Percentiles rank a stretch among this genome's conserved stretches.
Conservation (phyloP, 306 rosid species). For the Erythrophleum fordii region DNA sequence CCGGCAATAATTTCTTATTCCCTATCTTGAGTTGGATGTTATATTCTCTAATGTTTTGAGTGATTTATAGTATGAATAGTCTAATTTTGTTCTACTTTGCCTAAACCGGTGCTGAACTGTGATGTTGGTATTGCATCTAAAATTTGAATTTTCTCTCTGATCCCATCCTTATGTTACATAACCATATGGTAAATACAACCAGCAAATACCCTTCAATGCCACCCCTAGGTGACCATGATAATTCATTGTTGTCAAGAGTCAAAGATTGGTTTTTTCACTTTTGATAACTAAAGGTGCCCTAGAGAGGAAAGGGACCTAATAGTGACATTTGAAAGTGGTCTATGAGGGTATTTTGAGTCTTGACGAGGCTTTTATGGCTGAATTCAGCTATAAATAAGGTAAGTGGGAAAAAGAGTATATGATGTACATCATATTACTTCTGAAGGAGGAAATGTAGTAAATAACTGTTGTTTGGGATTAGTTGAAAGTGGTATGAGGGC, state of each 20-base stretch:
- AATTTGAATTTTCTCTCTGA: neutral
- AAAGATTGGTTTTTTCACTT: neutral
- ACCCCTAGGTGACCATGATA: neutral
- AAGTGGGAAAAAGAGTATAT: neutral
- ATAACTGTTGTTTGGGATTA: neutral
- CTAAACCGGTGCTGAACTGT: neutral
- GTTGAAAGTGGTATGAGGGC: constrained; percentile 9
- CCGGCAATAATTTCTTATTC: constrained; percentile 16
- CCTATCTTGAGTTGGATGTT: constrained; percentile 24
- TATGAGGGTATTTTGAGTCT: neutral
- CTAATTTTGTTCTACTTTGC: constrained; percentile 21
- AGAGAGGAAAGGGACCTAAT: neutral
- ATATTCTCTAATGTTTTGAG: neutral
- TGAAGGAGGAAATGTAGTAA: constrained; percentile 2
- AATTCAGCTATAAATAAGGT: neutral
- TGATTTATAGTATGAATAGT: constrained; percentile 6
- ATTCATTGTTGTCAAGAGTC: neutral
- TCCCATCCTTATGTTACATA: constrained; percentile 5
- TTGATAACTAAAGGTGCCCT: neutral
- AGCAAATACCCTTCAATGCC: neutral
- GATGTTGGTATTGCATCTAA: constrained; percentile 5
- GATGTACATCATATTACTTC: neutral
- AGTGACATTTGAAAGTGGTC: constrained; percentile 20
- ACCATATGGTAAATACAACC: neutral
- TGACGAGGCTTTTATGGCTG: neutral